Evolutionary conservation across 2,329 filamentous ascomycete species (phyloP).

Genomic region (Cordyceps tenuipes): DNA sequence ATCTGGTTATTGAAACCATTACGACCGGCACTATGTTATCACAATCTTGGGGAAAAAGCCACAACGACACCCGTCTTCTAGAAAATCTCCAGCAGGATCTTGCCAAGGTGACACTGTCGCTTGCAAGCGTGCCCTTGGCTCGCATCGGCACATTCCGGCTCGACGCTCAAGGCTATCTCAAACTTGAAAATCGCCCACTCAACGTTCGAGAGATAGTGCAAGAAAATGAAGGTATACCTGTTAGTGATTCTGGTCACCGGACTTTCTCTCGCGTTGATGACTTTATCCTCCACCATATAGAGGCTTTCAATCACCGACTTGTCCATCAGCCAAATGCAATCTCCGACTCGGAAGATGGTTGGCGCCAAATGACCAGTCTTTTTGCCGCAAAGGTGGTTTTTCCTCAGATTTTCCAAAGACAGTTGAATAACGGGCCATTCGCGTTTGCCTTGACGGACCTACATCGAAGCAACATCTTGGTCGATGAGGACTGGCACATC

Average conservation of each 20-base stretch:
- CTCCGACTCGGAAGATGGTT: conserved; percentile 11
- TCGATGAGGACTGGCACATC: conserved; percentile 27
- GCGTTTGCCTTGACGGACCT: conserved; percentile 23
- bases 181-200: conserved; percentile 19
- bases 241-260: background rate
- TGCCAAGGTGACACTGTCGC: conserved; percentile 21
- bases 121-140: conserved; percentile 21
- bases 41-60: conserved; percentile 16
- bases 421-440: conserved; percentile 21
- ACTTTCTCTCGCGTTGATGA: conserved; percentile 14
- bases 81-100: conserved; percentile 23
- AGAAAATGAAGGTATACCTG: conserved; percentile 14
- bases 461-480: conserved; percentile 26
- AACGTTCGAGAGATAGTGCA: conserved; percentile 12
- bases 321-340: conserved; percentile 16
- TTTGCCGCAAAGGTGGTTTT: conserved; percentile 13
- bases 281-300: conserved; percentile 13
- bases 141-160: conserved; percentile 22
- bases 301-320: conserved; percentile 15
- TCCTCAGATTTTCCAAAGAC: conserved; percentile 17
- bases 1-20: conserved; percentile 18
- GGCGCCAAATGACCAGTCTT: conserved; percentile 15
- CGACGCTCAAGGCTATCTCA: conserved; percentile 22
- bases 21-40: conserved; percentile 16
- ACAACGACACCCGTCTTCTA: conserved; percentile 13